phyloP scores from a whole-genome alignment of 1,139 yeast species.

The Kurtzmaniella quercitrusa region DNA sequence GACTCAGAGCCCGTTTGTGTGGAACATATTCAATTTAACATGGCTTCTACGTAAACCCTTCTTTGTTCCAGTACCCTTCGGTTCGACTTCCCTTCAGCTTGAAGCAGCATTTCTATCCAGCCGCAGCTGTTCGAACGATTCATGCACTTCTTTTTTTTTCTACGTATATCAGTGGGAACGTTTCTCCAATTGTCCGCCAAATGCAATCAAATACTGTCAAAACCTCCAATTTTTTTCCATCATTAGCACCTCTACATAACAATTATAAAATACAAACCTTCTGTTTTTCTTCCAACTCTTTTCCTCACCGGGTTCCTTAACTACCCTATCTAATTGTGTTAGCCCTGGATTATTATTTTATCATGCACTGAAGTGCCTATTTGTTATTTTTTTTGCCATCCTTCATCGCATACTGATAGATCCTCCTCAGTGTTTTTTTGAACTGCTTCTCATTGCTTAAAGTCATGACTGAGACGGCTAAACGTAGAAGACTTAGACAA shows the following conservation, averaged over 20 bases:
- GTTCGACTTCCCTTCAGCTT: background rate
- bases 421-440: background rate
- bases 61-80: no score
- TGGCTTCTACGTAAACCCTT: no score
- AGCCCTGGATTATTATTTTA: background rate
- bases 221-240: no score
- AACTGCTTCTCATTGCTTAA: background rate
- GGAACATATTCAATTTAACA: no score
- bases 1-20: no score
- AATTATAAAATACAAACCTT: no score
- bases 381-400: constrained; percentile 1
- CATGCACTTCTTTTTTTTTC: background rate
- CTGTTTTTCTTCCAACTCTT: background rate
- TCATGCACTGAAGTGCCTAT: background rate
- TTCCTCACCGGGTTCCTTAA: no score
- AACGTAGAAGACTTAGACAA: constrained; percentile 27
- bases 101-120: background rate
- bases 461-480: constrained; percentile 2
- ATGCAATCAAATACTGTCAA: no score
- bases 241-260: no score
- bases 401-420: background rate
- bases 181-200: no score
- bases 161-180: no score
- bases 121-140: background rate
- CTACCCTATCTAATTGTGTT: background rate